Base-by-base conservation (phyloP, 2,329 filamentous ascomycete species). In the Amphichorda felina region DNA sequence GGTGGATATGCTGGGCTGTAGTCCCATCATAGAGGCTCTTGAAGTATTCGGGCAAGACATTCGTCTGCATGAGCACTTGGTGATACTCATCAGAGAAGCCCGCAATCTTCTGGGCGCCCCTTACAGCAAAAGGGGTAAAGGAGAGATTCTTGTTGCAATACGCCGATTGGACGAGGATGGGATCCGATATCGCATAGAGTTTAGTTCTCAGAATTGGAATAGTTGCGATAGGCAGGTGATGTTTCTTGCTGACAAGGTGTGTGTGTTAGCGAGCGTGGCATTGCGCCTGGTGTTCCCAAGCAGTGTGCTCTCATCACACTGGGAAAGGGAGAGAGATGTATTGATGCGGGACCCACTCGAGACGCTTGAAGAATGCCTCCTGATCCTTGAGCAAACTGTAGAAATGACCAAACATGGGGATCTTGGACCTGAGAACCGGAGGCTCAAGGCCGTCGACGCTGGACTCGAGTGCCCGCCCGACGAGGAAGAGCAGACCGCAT, bases 151-250 rank as follows among this genome's bases (percentile, higher is more conserved):
- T 59, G 28, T 55, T 54, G 19, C 61, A 57, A 39, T 64, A 59
- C 4, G 60, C 57, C 2, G 56, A 54, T 29, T 56, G 51, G 14
- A 62, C 51, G 7, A 70, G 48, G 1, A 41, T 37, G 3, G 66
- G 60, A 8, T 56, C 55, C 30, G 53, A 60, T 18, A 68, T 56
- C 22, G 67, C 47, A 40, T 71, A 72, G 11, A 63, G 52, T 28
- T 62, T 61, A 17, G 52, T 46, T 29, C 50, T 54, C 16, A 66
- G 46, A 43, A 68, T 61, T 2, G 59, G 61, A 3, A 70, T 43
- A 1, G 66, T 65, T 38, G 58, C 63, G 41, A 67, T 61, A 11
- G 54, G 50, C 35, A 52, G 21, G 13, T 13, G 13, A 16, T n/a
- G 27, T n/a, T 29, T 29, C 27, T 29, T 16, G 15, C 27, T 29